Conservation (phyloP, 2,329 filamentous ascomycete species). For the Hyphodiscus sp. region DNA sequence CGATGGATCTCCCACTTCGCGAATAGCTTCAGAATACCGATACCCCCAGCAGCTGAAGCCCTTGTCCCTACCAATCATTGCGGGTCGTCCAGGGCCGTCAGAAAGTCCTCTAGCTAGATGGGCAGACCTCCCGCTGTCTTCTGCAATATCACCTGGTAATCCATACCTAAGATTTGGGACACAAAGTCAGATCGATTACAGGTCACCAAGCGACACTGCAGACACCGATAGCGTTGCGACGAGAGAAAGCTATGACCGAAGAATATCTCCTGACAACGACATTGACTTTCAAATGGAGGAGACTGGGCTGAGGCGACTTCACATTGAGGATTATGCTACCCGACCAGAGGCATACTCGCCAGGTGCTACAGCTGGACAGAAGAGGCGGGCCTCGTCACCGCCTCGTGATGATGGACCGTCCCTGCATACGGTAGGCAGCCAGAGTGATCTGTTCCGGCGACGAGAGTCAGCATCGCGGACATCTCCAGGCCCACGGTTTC, state of each 20-base stretch:
- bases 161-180: constrained; percentile 18
- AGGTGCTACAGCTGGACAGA: constrained; percentile 43
- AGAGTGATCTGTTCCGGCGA: constrained; percentile 29
- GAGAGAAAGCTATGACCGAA: constrained; percentile 56
- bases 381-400: constrained; percentile 56
- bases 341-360: constrained; percentile 26
- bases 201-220: constrained; percentile 25
- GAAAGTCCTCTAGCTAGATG: constrained; percentile 28
- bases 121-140: constrained; percentile 26
- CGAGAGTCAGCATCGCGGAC: constrained; percentile 46
- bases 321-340: constrained; percentile 44
- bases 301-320: constrained; percentile 42
- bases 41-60: constrained; percentile 28
- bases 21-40: constrained; percentile 25
- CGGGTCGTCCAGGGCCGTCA: constrained; percentile 22
- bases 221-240: constrained; percentile 39
- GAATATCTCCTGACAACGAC: constrained; percentile 34
- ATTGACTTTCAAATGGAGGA: constrained; percentile 47
- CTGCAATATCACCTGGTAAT: constrained; percentile 25
- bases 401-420: constrained; percentile 44
- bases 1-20: constrained; percentile 30
- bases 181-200: constrained; percentile 23
- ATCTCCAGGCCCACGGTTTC: constrained; percentile 48
- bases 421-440: constrained; percentile 28
- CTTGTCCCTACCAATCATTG: constrained; percentile 30